These are phyloP conservation scores for Trichoderma hamatum DNA, from an alignment of 2,329 filamentous ascomycete species.

Conservation along the genomic window DNA sequence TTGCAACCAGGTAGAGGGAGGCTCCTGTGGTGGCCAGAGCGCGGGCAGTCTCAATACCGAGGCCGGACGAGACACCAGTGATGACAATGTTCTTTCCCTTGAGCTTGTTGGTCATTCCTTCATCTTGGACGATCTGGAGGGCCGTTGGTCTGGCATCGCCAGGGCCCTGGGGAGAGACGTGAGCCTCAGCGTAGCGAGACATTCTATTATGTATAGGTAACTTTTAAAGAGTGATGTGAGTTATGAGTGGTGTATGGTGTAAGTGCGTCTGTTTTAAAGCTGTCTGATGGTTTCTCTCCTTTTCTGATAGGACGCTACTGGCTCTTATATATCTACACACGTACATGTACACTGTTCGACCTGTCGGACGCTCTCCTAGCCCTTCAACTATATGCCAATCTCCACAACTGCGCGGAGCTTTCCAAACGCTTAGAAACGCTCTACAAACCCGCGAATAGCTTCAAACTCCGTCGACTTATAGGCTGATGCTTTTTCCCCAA, in stretches of 20 bases:
- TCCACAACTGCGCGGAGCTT: neutral
- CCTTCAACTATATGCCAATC: neutral
- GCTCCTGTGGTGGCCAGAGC: slow-evolving; percentile 44
- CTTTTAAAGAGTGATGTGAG: neutral
- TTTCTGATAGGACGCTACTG: neutral
- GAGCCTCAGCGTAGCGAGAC: slow-evolving; percentile 31
- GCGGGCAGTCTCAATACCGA: slow-evolving; percentile 45
- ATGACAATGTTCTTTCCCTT: slow-evolving; percentile 43
- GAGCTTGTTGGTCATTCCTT: slow-evolving; percentile 34
- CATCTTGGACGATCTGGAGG: slow-evolving; percentile 40
- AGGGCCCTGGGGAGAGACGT: slow-evolving; percentile 32
- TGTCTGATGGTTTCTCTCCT: neutral
- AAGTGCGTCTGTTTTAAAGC: neutral
- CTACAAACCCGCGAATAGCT: slow-evolving; percentile 6
- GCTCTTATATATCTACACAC: neutral
- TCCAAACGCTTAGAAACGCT: neutral
- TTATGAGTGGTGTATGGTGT: neutral
- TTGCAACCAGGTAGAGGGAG: slow-evolving; percentile 41
- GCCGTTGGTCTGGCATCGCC: slow-evolving; percentile 41
- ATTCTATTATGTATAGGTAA: neutral
- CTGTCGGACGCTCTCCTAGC: neutral
- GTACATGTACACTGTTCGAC: neutral
- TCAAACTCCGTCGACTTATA: neutral
- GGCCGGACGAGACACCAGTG: slow-evolving; percentile 44
- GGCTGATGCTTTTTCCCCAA: slow-evolving; percentile 9